Conservation (phyloP, 495 filamentous ascomycete genomes). For the Lasiosphaeris hirsuta region DNA sequence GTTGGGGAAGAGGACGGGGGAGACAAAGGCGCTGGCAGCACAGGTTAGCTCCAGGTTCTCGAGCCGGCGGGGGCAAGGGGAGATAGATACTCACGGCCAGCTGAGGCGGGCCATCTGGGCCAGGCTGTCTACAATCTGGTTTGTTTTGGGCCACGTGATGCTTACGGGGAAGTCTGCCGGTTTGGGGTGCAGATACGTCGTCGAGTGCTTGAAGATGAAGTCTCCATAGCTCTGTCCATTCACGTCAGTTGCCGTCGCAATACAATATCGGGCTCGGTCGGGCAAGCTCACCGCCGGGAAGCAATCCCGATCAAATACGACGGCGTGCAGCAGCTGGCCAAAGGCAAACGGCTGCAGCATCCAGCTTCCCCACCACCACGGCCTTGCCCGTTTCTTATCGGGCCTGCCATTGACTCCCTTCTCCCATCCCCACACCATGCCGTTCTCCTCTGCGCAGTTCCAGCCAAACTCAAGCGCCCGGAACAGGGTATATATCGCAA, state of each 20-base stretch:
- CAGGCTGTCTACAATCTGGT: slow-evolving; percentile 76
- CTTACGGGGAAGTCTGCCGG: slow-evolving; percentile 64
- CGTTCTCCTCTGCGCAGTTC: slow-evolving; percentile 75
- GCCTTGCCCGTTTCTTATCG: slow-evolving; percentile 46
- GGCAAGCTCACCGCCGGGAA: slow-evolving; percentile 55
- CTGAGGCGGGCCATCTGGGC: slow-evolving; percentile 73
- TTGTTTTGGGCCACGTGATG: slow-evolving; percentile 69
- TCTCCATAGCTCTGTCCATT: slow-evolving; percentile 56
- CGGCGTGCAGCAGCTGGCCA: slow-evolving; percentile 86
- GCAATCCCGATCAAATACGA: slow-evolving; percentile 89
- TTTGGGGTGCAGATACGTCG: slow-evolving; percentile 71
- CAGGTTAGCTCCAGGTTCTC: slow-evolving; percentile 35
- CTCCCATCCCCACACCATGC: slow-evolving; percentile 64
- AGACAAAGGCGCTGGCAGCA: slow-evolving; percentile 56
- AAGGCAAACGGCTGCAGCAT: slow-evolving; percentile 88
- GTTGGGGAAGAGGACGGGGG: slow-evolving; percentile 80
- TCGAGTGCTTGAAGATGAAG: slow-evolving; percentile 69
- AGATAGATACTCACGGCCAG: slow-evolving; percentile 67
- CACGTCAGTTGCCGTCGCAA: slow-evolving; percentile 6
- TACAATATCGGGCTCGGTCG: background rate
- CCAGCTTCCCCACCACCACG: slow-evolving; percentile 96
- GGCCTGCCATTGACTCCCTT: slow-evolving; percentile 27
- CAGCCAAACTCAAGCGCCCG: slow-evolving; percentile 82
- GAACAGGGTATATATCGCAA: slow-evolving; percentile 74
- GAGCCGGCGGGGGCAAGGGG: background rate